Evolutionary conservation across 2,329 filamentous ascomycete species (phyloP).

Genomic region (Phoma sp.): DNA sequence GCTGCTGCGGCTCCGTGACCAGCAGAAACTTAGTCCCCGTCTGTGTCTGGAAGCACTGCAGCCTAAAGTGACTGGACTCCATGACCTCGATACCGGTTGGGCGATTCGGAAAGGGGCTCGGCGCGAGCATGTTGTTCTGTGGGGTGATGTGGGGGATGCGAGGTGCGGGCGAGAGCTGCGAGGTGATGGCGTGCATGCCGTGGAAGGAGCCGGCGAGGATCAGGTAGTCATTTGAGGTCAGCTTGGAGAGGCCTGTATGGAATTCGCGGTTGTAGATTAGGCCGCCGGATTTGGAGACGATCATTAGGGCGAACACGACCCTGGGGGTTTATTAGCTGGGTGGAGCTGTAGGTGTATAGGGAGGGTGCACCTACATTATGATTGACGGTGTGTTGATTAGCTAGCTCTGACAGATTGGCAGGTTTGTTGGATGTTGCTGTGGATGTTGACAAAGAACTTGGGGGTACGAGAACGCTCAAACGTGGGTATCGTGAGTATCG

Average conservation of each 20-base stretch:
- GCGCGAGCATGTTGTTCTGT: conserved; percentile 25
- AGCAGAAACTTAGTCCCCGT: conserved; percentile 95
- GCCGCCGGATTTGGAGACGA: conserved; percentile 98
- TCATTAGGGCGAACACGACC: conserved; percentile 93
- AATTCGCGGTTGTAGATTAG: conserved; percentile 97
- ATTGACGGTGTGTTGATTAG: background rate
- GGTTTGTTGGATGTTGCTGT: too few relatives aligned
- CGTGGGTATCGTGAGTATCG: background rate
- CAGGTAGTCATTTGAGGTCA: conserved; percentile 94
- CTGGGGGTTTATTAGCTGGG: conserved; percentile 56
- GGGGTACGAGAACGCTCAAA: background rate
- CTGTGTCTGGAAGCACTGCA: conserved; percentile 94
- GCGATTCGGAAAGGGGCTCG: conserved; percentile 47
- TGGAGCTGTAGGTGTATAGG: background rate
- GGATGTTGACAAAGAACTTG: too few relatives aligned
- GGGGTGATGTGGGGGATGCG: conserved; percentile 31
- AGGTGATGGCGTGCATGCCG: conserved; percentile 72
- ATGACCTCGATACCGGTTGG: conserved; percentile 86
- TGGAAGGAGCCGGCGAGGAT: conserved; percentile 98
- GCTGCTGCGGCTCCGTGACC: conserved; percentile 89
- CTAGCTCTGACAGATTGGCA: too few relatives aligned
- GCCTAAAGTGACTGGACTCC: conserved; percentile 90
- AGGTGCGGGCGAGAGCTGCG: conserved; percentile 47
- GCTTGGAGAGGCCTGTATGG: conserved; percentile 82
- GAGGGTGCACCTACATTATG: conserved; percentile 21